phyloP scores from a whole-genome alignment of 441 rosid genomes.

The Pelargonium fulgidum region DNA sequence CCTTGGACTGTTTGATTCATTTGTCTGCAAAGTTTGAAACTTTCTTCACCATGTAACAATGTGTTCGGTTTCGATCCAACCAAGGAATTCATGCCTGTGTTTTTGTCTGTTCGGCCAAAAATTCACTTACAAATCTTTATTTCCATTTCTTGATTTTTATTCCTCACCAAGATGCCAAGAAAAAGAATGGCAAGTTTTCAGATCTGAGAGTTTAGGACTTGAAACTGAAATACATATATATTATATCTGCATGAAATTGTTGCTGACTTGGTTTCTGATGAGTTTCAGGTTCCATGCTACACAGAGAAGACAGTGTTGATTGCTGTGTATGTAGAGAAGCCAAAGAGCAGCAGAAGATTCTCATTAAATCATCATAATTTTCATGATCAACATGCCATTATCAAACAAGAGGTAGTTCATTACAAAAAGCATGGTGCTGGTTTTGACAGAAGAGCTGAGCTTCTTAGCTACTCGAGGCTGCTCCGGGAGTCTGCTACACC shows the following conservation, averaged over 20 bases:
- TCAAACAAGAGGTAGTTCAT: neutral
- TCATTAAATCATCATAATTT: neutral
- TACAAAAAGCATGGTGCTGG: neutral
- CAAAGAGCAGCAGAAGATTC: neutral
- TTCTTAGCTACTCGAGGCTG: neutral
- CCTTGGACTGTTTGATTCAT: neutral
- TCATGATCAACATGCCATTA: neutral
- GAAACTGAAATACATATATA: neutral
- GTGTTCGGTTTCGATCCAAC: neutral
- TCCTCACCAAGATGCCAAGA: neutral
- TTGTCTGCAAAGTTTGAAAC: slow-evolving; percentile 5
- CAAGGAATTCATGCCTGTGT: neutral
- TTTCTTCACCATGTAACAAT: slow-evolving; percentile 2
- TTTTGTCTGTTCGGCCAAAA: neutral
- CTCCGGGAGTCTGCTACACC: slow-evolving; percentile 6
- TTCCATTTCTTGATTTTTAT: neutral
- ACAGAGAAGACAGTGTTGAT: slow-evolving; percentile 5
- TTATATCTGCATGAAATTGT: neutral
- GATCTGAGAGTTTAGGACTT: neutral
- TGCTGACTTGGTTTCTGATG: slow-evolving; percentile 1
- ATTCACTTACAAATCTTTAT: too few relatives aligned
- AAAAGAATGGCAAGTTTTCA: neutral
- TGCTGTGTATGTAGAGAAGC: slow-evolving; percentile 1
- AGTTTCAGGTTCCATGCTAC: neutral
- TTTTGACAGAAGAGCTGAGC: slow-evolving; percentile 1